A percentile compares a stretch with the other conserved stretches of the same genome.
These are phyloP conservation scores for Cucumis melo DNA, from an alignment of 306 rosid genomes.

Conservation along the genomic window DNA sequence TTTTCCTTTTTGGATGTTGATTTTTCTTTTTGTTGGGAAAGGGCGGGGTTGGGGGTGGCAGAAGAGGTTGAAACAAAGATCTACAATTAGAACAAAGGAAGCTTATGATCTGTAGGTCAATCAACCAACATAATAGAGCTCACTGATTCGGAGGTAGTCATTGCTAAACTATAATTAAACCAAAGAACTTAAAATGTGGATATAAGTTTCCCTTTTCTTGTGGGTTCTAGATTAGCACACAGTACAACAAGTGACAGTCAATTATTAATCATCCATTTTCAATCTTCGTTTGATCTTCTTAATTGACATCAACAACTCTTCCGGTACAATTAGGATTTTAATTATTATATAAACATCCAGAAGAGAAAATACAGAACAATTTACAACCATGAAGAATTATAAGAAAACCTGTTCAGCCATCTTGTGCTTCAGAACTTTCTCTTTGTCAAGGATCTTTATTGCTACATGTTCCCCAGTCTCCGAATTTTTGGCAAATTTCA, in stretches of 20 bases:
- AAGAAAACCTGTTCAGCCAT: slow-evolving; percentile 87
- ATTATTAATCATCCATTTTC: not conserved
- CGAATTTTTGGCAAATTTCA: slow-evolving; percentile 76
- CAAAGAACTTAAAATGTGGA: too few species aligned
- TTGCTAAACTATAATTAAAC: too few species aligned
- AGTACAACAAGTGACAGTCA: not conserved
- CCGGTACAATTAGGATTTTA: not conserved
- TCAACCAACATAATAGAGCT: not conserved
- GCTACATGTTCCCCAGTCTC: slow-evolving; percentile 69
- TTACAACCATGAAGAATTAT: not conserved
- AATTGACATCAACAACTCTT: not conserved
- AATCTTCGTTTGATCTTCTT: not conserved
- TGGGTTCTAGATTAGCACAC: not conserved
- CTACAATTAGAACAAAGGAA: not conserved
- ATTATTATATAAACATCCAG: not conserved
- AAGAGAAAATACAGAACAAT: not conserved
- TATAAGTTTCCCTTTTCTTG: too few species aligned
- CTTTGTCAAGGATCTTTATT: slow-evolving; percentile 88
- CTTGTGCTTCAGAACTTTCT: slow-evolving; percentile 94
- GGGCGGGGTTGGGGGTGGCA: not conserved
- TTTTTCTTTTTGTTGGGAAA: not conserved
- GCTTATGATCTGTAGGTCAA: not conserved
- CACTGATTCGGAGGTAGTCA: not conserved
- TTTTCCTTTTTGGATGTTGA: not conserved
- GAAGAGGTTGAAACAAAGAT: not conserved